phyloP scores from a whole-genome alignment of 768 basidiomycete genomes.

The Gautieria morchelliformis region DNA sequence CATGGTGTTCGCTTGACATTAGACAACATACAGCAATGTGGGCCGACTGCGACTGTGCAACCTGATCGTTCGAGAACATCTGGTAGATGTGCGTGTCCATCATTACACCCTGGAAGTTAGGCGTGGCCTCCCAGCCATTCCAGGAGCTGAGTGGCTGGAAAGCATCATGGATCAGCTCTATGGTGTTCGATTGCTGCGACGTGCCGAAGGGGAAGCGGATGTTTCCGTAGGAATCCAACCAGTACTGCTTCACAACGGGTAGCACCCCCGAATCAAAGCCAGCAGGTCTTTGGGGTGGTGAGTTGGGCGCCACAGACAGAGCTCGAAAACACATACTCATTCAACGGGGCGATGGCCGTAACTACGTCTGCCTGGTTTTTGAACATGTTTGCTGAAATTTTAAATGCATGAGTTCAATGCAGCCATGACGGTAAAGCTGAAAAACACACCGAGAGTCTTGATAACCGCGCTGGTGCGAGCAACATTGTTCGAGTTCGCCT shows the following conservation, averaged over 20 bases:
- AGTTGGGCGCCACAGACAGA: not conserved
- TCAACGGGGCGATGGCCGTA: conserved; percentile 62
- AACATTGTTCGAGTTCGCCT: conserved; percentile 54
- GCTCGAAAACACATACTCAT: conserved; percentile 43
- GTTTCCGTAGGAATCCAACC: conserved; percentile 64
- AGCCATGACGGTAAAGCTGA: not conserved
- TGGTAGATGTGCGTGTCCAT: conserved; percentile 79
- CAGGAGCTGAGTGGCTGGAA: conserved; percentile 70
- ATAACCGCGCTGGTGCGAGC: conserved; percentile 59
- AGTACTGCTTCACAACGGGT: conserved; percentile 47
- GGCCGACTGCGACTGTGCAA: not conserved
- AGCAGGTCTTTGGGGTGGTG: conserved; percentile 46
- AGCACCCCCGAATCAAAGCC: conserved; percentile 49
- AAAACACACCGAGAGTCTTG: conserved; percentile 22
- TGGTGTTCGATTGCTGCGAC: conserved; percentile 40
- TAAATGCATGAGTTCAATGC: not conserved
- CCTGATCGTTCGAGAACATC: conserved; percentile 44
- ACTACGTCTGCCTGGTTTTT: conserved; percentile 44
- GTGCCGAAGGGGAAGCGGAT: conserved; percentile 52
- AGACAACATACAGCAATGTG: conserved; percentile 7
- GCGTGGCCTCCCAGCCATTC: conserved; percentile 48
- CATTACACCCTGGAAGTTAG: conserved; percentile 52
- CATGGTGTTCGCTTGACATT: not conserved
- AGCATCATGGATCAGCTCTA: conserved; percentile 68
- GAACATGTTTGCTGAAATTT: conserved; percentile 39